These are phyloP conservation scores for Myrica gale DNA, from an alignment of 306 rosid species.

Conservation along the genomic window DNA sequence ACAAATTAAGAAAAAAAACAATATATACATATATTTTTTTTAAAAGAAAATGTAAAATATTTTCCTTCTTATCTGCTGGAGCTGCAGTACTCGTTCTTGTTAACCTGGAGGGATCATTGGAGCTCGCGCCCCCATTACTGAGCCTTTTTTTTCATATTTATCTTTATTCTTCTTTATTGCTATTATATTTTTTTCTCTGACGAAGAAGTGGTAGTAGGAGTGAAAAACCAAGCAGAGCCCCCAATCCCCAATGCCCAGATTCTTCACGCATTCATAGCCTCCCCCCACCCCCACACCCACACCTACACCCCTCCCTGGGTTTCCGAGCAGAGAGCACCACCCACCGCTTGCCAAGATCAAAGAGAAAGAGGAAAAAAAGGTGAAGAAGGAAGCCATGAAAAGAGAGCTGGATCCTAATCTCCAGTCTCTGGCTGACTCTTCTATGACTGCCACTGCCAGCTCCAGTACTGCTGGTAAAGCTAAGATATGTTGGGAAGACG, in stretches of 20 bases:
- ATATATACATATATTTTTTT: not conserved
- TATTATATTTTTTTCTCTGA: constrained; percentile 12
- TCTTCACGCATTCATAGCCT: constrained; percentile 26
- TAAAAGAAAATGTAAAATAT: not conserved
- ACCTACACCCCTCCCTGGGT: not conserved
- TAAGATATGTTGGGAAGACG: constrained; percentile 59
- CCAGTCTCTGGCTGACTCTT: constrained; percentile 34
- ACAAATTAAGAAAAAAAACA: not conserved
- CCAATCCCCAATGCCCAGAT: constrained; percentile 38
- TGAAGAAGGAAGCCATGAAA: constrained; percentile 38
- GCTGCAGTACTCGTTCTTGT: constrained; percentile 19
- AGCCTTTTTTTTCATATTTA: constrained; percentile 16
- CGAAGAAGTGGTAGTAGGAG: constrained; percentile 23
- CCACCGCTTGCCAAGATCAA: not conserved
- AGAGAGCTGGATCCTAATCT: constrained; percentile 48
- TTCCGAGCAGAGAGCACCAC: constrained; percentile 7
- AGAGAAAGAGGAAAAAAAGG: too few relatives aligned
- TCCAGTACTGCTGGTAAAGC: constrained; percentile 33
- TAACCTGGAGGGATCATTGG: constrained; percentile 35
- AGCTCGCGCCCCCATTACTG: constrained; percentile 52
- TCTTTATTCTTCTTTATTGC: not conserved
- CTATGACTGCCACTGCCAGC: constrained; percentile 12
- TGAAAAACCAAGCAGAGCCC: constrained; percentile 15
- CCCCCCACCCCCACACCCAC: not conserved
- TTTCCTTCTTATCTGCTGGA: constrained; percentile 43